phyloP scores from a whole-genome alignment of 371 early-diverging fungal species.

The Zychaea mexicana region DNA sequence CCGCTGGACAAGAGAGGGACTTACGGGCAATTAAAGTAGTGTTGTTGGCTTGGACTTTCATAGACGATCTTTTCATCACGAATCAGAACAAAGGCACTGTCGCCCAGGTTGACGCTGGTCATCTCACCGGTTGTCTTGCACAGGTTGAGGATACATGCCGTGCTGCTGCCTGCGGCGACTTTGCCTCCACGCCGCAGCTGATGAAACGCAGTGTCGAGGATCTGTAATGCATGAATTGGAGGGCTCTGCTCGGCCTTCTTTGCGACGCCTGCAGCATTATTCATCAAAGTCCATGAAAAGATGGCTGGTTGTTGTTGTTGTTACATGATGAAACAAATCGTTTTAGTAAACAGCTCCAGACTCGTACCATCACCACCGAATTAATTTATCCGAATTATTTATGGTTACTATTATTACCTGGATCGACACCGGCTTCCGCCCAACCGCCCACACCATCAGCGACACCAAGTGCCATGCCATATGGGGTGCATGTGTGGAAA shows the following conservation, averaged over 20 bases:
- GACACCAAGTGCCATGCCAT: conserved; percentile 63
- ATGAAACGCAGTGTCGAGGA: conserved; percentile 60
- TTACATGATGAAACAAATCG: no score
- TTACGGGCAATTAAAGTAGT: conserved; percentile 75
- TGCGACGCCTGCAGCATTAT: conserved; percentile 65
- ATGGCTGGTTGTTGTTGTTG: no score
- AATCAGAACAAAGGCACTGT: conserved; percentile 66
- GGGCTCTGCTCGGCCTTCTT: conserved; percentile 30
- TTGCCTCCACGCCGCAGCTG: conserved; percentile 58
- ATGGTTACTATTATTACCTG: no score
- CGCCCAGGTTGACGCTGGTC: conserved; percentile 66
- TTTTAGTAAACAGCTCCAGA: no score
- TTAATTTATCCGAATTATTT: not conserved
- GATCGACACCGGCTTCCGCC: conserved; percentile 58
- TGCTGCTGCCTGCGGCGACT: conserved; percentile 69
- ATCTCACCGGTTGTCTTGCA: conserved; percentile 66
- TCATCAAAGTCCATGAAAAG: conserved; percentile 74
- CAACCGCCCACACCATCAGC: conserved; percentile 79
- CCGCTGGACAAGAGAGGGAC: not conserved
- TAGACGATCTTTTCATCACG: conserved; percentile 62
- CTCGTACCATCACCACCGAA: no score
- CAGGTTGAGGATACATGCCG: conserved; percentile 67
- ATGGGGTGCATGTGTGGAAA: conserved; percentile 62
- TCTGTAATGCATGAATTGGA: conserved; percentile 58
- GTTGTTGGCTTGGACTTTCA: conserved; percentile 69